Base-by-base conservation (phyloP, 176 grass and related monocot genomes). In the Thalia dealbata region DNA sequence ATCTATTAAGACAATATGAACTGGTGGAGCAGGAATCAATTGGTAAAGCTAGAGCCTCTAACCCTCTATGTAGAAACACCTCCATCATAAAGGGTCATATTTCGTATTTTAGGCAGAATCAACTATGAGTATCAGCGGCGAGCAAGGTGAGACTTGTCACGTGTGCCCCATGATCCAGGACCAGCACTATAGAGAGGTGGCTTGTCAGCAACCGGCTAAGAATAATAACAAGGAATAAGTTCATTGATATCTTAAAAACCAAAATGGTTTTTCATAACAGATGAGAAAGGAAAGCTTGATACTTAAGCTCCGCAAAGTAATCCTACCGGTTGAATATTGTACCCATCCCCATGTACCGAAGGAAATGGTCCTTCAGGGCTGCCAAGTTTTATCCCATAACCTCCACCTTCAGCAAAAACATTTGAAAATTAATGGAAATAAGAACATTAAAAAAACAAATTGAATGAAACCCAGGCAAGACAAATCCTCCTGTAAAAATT, bases 191-290 rank as follows among this genome's bases (percentile, higher is more conserved):
- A 78, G 7, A 79, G 44, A 83, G 66, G 45, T 75, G 77, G 84
- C 82, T 85, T 91, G 50, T 91, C 85, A 82, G 82, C 76, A 85
- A 70, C 80, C 45, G 70, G 85, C 89, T 88, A 46, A 46, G 76
- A 27, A 67, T 80, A 74, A 75, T 23, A 84, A 80, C 38, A 78
- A 23, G 70, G 25, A 30, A 58, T 75, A 68, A 44, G 32, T 30
- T 30, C 22, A 58, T n/a, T 58, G 21, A 78, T 67, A 30, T 65
- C 52, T 63, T 48, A 73, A 15, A 3, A 52, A 70, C 68, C 35
- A 74, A 65, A 60, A 74, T 59, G 64, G 43, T 74, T 14, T 48
- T 6, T 79, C 72, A 38, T 38, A 61, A 64, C 61, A 21, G 8
- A 58, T 58, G 21, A 78, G 52, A 38, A 16, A 75, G 69, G 24